Base-by-base conservation (phyloP, 148 eudicot genomes). In the Fagopyrum tataricum region DNA sequence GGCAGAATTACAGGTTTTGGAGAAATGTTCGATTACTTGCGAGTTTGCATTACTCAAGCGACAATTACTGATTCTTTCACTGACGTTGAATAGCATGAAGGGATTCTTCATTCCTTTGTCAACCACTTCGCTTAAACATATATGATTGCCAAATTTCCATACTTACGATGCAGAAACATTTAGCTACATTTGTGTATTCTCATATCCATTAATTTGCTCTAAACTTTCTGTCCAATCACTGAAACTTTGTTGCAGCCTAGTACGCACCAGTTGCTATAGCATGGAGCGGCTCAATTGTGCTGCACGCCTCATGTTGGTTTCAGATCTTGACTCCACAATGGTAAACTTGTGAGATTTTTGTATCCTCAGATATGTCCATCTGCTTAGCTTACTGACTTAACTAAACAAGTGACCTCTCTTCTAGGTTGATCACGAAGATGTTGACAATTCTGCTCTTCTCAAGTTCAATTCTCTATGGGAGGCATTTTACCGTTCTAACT, bases 321-420 rank as follows among this genome's bases (percentile, higher is more conserved):
- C 89, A 6, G 89, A 86, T 83, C 89, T 86, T 72, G 89, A 86
- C 74, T 72, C 74, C 51, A 86, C 89, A 76, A 83, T 83, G 89
- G 89, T 85, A 68, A 55, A 72, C 44, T 76, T 15, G 40, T 73
- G 7, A 11, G 5, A 4, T n/a, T 8, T 31, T 12, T 24, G 9
- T 26, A 31, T 49, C 31, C 26, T 23, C 20, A 40, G 12, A 46
- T 17, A 23, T 51, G 20, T 17, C 18, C 40, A 10, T 72, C 6
- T 72, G 0, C 14, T 11, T 31, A 37, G 23, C 4, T 20, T 21
- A 10, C 5, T 17, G 15, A 58, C 11, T 26, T 72, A 18, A 26
- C 44, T 71, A 15, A 11, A 42, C 15, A 49, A 49, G 58, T 14
- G 26, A 13, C 37, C 18, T 58, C 20, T 42, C 6, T 64, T 73